A percentile compares a stretch with the other conserved stretches of the same genome.
Conservation (phyloP, 257 asterid species). For the Scutellaria galericulata region DNA sequence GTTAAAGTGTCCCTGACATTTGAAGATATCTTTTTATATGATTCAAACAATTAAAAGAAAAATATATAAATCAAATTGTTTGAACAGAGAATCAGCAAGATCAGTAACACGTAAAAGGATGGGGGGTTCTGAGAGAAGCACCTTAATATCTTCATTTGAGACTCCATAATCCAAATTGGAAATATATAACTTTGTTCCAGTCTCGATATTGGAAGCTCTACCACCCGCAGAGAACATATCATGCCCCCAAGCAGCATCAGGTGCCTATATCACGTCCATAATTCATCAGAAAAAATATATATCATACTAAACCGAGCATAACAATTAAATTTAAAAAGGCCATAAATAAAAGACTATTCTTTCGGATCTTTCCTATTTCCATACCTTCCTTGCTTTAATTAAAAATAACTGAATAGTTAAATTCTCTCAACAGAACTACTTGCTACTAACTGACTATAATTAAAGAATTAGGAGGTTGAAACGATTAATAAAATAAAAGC, state of each 20-base stretch:
- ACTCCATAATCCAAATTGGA: slow-evolving; percentile 95
- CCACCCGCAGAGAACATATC: slow-evolving; percentile 71
- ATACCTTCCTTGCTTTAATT: neutral
- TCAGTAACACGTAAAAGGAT: neutral
- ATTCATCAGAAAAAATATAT: slow-evolving; percentile 20
- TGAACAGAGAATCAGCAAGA: neutral
- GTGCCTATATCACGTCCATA: slow-evolving; percentile 59
- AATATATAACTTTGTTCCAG: slow-evolving; percentile 92
- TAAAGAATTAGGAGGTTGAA: neutral
- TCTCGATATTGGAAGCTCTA: slow-evolving; percentile 76
- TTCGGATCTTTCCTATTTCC: neutral
- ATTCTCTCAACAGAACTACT: neutral
- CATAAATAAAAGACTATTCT: neutral
- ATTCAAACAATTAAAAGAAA: neutral
- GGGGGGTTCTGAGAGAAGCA: slow-evolving; percentile 9
- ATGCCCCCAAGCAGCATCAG: slow-evolving; percentile 86
- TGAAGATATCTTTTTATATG: neutral
- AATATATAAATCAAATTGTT: neutral
- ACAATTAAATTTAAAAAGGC: neutral
- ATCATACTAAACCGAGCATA: neutral
- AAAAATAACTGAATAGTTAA: neutral
- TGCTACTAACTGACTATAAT: neutral
- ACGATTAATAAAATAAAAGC: neutral
- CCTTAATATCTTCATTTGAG: slow-evolving; percentile 92
- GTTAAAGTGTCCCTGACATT: neutral